Evolutionary conservation across 129 eudicot genomes (phyloP).

Genomic region (Artemisia annua): DNA sequence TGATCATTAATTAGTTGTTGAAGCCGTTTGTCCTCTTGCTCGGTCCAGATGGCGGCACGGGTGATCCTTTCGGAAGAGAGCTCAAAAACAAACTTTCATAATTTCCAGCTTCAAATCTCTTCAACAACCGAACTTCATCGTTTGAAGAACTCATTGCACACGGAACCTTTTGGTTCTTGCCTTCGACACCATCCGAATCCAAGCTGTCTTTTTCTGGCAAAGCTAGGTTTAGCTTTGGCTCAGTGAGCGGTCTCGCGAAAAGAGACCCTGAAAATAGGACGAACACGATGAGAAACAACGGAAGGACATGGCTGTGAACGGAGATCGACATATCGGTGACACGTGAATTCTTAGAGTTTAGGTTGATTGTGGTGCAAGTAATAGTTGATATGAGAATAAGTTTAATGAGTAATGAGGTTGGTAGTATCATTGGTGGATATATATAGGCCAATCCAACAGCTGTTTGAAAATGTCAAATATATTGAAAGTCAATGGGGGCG

Average conservation of each 20-base stretch:
- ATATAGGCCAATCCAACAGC: no score
- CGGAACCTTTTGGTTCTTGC: conserved; percentile 25
- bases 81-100: conserved; percentile 35
- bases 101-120: conserved; percentile 26
- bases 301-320: conserved; percentile 1
- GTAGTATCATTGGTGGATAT: neutral
- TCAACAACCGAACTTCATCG: conserved; percentile 8
- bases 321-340: conserved; percentile 21
- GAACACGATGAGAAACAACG: conserved; percentile 13
- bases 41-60: conserved; percentile 52
- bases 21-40: conserved; percentile 43
- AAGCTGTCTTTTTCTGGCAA: neutral
- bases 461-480: conserved; percentile 11
- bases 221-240: conserved; percentile 7
- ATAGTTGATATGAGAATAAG: neutral
- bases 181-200: conserved; percentile 7
- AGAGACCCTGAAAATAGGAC: conserved; percentile 4
- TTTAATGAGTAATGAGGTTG: neutral
- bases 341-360: conserved; percentile 10
- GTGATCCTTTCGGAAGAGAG: conserved; percentile 54
- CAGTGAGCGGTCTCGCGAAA: conserved; percentile 20
- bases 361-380: conserved; percentile 37
- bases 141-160: conserved; percentile 25
- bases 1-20: conserved; percentile 22
- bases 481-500: neutral